Evolutionary conservation across 1,139 yeast species (phyloP), one percentile per base, ranked within the genome.

Genomic region (Candida anutae): DNA sequence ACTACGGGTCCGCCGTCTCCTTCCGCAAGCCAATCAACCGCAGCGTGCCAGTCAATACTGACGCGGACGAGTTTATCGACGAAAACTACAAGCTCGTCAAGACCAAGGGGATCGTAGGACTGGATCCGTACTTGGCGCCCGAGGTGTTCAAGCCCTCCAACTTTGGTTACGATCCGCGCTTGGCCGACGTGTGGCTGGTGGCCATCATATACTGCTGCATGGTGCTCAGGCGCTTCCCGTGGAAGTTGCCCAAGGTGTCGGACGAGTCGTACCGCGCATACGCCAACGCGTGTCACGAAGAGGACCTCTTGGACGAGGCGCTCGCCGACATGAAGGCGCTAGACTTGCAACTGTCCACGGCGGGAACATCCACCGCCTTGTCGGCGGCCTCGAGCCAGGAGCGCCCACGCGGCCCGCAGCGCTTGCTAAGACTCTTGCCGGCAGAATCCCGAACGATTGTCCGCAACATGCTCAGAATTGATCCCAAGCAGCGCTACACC

Each of bases 61-160:
- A 15, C 2, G 32, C 33, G 12, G 44, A 38, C 20, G 38, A 48
- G 22, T 39, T 45, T 28, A 31, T 50, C 4, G 53, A 47, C 26
- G 48, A 42, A 4, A 35, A 37, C 6, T 49, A 48, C 34, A 48
- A 50, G 30, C 45, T 63, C 23, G 40, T 57, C 2, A 36, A 48
- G 26, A 77, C 83, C 2, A 55, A 67, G 21, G 93, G 93, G n/a
- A 68, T 81, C 6, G 84, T 80, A 15, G 93, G 93, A 3, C 75
- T 84, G 8, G 93, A 81, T 52, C 93, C 93, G 4, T 81, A 81
- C 46, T 54, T 81, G 39, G 81, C 90, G 0, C 93, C 90, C 1
- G 93, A 81, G 50, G 80, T 81, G 15, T 60, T 79, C 57, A 50
- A 64, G 34, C 57, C 57, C 3, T 35, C 54, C 36, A 47, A 54